A percentile compares a stretch with the other conserved stretches of the same genome.
phyloP scores from a whole-genome alignment of 768 basidiomycete genomes.

The Trametes gibbosa region DNA sequence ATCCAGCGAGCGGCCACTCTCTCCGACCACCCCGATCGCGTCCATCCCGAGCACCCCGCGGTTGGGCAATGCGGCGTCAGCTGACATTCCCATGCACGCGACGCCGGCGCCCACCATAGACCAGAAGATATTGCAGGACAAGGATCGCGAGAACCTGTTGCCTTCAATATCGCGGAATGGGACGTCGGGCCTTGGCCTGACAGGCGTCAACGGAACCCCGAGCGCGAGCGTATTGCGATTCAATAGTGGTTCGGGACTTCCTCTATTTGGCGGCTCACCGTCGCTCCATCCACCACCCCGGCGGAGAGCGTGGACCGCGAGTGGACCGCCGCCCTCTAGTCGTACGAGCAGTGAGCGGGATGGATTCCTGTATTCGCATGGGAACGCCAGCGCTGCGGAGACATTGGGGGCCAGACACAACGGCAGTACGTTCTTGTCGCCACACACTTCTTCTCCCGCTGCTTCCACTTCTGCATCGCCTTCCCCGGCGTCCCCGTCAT shows the following conservation, averaged over 20 bases:
- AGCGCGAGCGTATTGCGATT: constrained; percentile 25
- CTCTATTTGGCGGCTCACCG: constrained; percentile 22
- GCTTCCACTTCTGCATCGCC: constrained; percentile 7
- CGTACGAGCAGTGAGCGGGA: constrained; percentile 29
- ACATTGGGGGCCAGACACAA: constrained; percentile 33
- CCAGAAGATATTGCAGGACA: constrained; percentile 39
- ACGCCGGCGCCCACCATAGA: constrained; percentile 31
- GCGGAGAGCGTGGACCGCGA: constrained; percentile 18
- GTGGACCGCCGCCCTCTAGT: constrained; percentile 12
- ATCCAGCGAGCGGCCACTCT: constrained; percentile 21
- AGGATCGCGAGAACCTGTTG: constrained; percentile 28
- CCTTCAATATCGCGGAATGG: constrained; percentile 2
- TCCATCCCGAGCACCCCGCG: constrained; percentile 25
- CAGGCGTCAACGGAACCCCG: constrained; percentile 1
- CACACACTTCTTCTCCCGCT: constrained; percentile 14
- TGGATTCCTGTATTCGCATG: constrained; percentile 28
- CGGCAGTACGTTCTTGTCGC: constrained; percentile 18
- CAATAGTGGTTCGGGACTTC: constrained; percentile 22
- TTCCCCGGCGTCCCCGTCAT: constrained; percentile 13
- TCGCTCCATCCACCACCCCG: constrained; percentile 33
- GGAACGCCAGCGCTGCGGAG: constrained; percentile 35
- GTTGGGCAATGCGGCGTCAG: constrained; percentile 18
- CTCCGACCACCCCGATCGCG: constrained; percentile 19
- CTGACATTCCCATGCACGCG: constrained; percentile 37
- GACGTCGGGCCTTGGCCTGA: not conserved